Base-by-base conservation (phyloP, 768 basidiomycete species). In the Boletus rex-veris region DNA sequence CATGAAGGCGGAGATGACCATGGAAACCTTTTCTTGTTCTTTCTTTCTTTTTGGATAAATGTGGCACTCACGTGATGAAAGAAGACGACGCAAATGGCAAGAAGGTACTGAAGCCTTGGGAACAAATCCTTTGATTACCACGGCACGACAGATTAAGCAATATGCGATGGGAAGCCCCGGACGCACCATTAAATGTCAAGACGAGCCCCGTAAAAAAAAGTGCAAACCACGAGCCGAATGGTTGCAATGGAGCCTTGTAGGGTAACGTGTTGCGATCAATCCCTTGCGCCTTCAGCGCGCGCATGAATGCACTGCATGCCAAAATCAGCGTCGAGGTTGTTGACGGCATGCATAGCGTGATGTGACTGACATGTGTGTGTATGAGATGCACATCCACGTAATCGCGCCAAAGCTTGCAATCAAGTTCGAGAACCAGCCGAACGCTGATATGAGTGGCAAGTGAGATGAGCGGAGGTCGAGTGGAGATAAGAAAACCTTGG, bases 181-280 rank as follows among this genome's bases (percentile, higher is more conserved):
- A 38, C 59, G 42, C 54, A 63, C 79, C 80, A 66, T 86, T 84
- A 73, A 85, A 84, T 7, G 82, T 51, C 4, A 77, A 77, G 57
- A 85, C 80, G 48, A 83, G 73, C 10, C 58, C 73, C 1, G 81
- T 83, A 30, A 77, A 70, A 40, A 74, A 69, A 12, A 84, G 66
- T 24, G 83, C 85, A 62, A 82, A 78, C 79, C 78, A 83, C 40
- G 79, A 79, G 21, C 82, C 80, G 69, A 75, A 84, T 24, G 82
- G 81, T 62, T 81, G 81, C 64, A 83, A 81, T n/a, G 84, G 83
- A 7, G 80, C 83, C 65, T 80, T 77, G 60, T 77, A 77, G 4
- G 79, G 77, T 7, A 80, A 64, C 15, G 68, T 67, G 42, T 78
- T 74, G 44, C 77, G 68, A 19, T 73, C 73, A 52, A 73, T 67